Base-by-base conservation (phyloP, 495 filamentous ascomycete genomes). In the Trichoderma reesei region DNA sequence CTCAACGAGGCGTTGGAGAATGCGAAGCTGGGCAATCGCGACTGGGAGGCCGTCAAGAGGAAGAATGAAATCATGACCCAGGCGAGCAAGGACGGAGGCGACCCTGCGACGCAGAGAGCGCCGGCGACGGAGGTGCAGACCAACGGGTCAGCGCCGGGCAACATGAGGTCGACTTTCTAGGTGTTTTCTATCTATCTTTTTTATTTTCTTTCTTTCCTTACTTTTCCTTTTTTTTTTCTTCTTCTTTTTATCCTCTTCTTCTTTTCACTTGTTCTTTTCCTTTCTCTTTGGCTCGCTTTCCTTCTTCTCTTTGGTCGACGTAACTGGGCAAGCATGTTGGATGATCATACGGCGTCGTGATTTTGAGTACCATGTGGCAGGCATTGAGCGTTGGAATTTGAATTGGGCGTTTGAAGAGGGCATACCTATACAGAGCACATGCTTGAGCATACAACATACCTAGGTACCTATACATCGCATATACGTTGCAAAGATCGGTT, bases 31-130 rank as follows among this genome's bases (percentile, higher is more conserved):
- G 67, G 67, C 8, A 67, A 76, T 3, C 63, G 63, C 18, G 41
- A 64, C 0, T 85, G 82, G 82, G 65, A 71, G n/a, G 72, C 81
- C n/a, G 82, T 83, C 11, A 73, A 46, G 31, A 70, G 77, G 41
- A 79, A 80, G 71, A 73, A 81, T 65, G 74, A 68, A 37, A 81
- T 81, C 41, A 79, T 82, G 79, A 73, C 69, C 64, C 65, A 61
- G n/a, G 68, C 68, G 0, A 44, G 56, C 41, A 68, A 68, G 10
- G 64, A 39, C 38, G 62, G 41, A 3, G 16, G 18, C 16, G 73
- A 75, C 54, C 59, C 63, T n/a, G 72, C 72, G 4, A 66, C 71
- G 64, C 70, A 75, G 63, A 68, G 65, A 11, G 73, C 66, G 10
- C 73, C 73, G 36, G 67, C 66, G 11, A 64, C 63, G 18, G 62